Evolutionary conservation across 352 stramenopile species (phyloP).

Genomic region (Globisporangium okanoganense): DNA sequence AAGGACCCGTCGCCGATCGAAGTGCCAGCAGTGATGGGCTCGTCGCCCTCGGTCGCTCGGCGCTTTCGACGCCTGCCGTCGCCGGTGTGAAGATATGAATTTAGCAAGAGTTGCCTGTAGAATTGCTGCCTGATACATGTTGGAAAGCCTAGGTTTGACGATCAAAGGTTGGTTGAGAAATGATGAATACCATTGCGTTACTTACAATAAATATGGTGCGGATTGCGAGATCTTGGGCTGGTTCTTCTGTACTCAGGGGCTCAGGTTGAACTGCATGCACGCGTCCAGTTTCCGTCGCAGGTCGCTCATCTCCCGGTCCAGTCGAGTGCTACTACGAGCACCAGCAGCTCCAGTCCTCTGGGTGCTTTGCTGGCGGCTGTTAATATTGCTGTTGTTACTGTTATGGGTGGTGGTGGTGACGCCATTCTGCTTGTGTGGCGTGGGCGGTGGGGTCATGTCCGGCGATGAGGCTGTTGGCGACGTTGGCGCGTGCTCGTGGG

Average conservation of each 20-base stretch:
- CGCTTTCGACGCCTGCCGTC: conserved; percentile 7
- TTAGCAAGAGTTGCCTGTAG: not conserved
- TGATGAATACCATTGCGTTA: conserved; percentile 6
- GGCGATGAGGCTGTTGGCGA: conserved; percentile 57
- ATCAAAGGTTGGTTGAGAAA: not conserved
- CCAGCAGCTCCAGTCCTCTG: not conserved
- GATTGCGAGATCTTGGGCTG: no score
- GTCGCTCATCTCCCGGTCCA: conserved; percentile 48
- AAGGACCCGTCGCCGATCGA: conserved; percentile 9
- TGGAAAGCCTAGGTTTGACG: not conserved
- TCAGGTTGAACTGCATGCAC: conserved; percentile 29
- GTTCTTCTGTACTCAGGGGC: not conserved
- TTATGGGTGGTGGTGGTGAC: conserved; percentile 13
- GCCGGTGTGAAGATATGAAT: conserved; percentile 4
- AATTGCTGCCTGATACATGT: conserved; percentile 1
- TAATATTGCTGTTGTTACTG: conserved; percentile 24
- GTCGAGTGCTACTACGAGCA: conserved; percentile 29
- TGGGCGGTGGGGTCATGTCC: conserved; percentile 38
- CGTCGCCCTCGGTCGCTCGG: not conserved
- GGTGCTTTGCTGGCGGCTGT: conserved; percentile 13
- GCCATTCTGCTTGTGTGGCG: conserved; percentile 15
- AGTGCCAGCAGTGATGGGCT: not conserved
- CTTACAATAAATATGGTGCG: conserved; percentile 1
- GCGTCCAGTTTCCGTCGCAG: conserved; percentile 59
- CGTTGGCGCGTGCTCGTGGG: conserved; percentile 26